phyloP scores from a whole-genome alignment of 371 early-diverging fungal genomes.

The Paramicrosporidium saccamoebae region DNA sequence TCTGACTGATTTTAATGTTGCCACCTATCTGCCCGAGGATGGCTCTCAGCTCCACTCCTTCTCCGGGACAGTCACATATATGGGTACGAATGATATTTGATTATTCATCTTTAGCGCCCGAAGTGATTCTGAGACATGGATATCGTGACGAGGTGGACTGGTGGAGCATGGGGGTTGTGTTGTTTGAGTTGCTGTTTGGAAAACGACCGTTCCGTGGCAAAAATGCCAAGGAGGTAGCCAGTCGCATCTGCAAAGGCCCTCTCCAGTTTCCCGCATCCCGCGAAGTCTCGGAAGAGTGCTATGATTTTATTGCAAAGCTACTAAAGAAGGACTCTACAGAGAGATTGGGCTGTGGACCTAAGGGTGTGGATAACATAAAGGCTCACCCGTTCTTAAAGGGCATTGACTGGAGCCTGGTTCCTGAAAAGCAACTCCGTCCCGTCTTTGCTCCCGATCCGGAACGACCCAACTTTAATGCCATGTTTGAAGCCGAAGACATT shows the following conservation, averaged over 20 bases:
- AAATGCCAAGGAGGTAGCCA: constrained; percentile 82
- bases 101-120: constrained; percentile 1
- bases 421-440: constrained; percentile 9
- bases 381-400: constrained; percentile 58
- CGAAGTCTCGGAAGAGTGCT: constrained; percentile 19
- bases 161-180: constrained; percentile 94
- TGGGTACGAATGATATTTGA: constrained; percentile 4
- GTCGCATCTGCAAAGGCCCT: constrained; percentile 27
- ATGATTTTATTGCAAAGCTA: constrained; percentile 28
- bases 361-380: constrained; percentile 32
- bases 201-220: constrained; percentile 77
- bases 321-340: constrained; percentile 31
- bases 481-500: constrained; percentile 67
- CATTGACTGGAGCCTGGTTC: constrained; percentile 27
- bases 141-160: constrained; percentile 34
- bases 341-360: constrained; percentile 21
- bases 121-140: constrained; percentile 54
- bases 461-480: constrained; percentile 56
- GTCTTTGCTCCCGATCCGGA: constrained; percentile 18
- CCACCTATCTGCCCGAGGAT: constrained; percentile 2
- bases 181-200: constrained; percentile 75
- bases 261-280: constrained; percentile 46
- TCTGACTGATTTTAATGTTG: constrained; percentile 59
- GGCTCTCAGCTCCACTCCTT: constrained; percentile 1
- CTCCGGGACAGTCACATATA: constrained; percentile 8